phyloP scores from a whole-genome alignment of 108 stramenopile genomes.

The Schizochytrium sp. region DNA sequence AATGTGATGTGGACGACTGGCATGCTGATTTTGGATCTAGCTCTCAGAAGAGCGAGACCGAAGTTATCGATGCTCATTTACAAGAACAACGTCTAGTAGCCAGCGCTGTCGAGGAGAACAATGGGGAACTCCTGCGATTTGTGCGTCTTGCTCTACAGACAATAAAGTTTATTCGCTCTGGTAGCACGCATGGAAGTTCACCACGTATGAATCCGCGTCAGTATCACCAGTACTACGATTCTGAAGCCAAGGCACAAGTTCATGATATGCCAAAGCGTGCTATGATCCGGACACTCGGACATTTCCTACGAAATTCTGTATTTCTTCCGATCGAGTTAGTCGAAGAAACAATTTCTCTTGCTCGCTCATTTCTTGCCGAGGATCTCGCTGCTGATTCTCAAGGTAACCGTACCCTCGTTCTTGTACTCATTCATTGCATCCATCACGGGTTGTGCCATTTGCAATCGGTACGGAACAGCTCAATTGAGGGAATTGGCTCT shows the following conservation, averaged over 20 bases:
- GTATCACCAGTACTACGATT: not conserved
- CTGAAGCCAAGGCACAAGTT: constrained; percentile 47
- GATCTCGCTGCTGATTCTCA: not conserved
- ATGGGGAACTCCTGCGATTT: not conserved
- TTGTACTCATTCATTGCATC: constrained; percentile 36
- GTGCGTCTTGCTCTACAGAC: constrained; percentile 9
- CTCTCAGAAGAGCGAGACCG: not conserved
- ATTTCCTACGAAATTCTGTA: constrained; percentile 25
- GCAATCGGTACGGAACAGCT: not conserved
- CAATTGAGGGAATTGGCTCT: not conserved
- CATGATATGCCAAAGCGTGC: constrained; percentile 10
- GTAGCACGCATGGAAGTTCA: not conserved
- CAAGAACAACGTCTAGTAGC: not conserved
- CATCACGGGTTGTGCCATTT: constrained; percentile 24
- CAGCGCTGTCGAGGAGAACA: not conserved
- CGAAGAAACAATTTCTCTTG: constrained; percentile 10
- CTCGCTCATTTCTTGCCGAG: not conserved
- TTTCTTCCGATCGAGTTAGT: not conserved
- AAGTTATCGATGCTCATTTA: constrained; percentile 9
- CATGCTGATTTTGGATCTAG: not conserved
- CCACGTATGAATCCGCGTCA: constrained; percentile 2
- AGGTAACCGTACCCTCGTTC: not conserved
- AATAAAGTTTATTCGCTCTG: constrained; percentile 51
- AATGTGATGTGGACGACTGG: constrained; percentile 48
- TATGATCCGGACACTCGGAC: not conserved